These are phyloP conservation scores for Bipolaris cookei DNA, from an alignment of 2,329 filamentous ascomycete species.

Conservation along the genomic window DNA sequence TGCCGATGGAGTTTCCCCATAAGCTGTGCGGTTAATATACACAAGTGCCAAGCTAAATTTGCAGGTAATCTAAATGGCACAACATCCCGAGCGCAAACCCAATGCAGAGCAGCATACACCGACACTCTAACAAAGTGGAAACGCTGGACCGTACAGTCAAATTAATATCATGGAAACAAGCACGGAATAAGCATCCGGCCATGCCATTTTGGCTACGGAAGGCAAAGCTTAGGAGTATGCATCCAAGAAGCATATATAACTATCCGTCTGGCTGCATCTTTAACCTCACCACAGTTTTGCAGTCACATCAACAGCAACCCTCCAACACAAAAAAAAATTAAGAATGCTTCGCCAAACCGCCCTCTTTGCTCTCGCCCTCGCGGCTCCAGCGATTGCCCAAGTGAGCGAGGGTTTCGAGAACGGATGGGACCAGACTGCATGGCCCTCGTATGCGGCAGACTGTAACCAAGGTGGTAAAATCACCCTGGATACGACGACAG, in stretches of 20 bases:
- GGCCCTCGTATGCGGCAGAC: constrained; percentile 65
- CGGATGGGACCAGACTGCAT: constrained; percentile 63
- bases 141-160: constrained; percentile 10
- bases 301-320: neutral
- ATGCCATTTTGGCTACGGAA: constrained; percentile 11
- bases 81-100: constrained; percentile 1
- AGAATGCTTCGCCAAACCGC: constrained; percentile 55
- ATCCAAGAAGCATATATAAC: constrained; percentile 16
- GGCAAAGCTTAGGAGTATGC: constrained; percentile 8
- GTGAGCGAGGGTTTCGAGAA: constrained; percentile 64
- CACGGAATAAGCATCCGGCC: constrained; percentile 6
- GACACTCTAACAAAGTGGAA: constrained; percentile 16
- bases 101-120: neutral
- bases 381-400: constrained; percentile 59
- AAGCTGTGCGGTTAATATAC: constrained; percentile 10
- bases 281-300: constrained; percentile 4
- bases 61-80: constrained; percentile 15
- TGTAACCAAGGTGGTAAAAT: constrained; percentile 66
- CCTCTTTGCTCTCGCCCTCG: constrained; percentile 56
- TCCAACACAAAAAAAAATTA: neutral
- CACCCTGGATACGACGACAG: constrained; percentile 62
- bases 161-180: constrained; percentile 11
- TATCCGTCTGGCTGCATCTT: neutral
- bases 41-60: constrained; percentile 15
- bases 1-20: neutral